Base-by-base conservation (phyloP, 2,329 filamentous ascomycete species). In the Neodidymelliopsis sp. region DNA sequence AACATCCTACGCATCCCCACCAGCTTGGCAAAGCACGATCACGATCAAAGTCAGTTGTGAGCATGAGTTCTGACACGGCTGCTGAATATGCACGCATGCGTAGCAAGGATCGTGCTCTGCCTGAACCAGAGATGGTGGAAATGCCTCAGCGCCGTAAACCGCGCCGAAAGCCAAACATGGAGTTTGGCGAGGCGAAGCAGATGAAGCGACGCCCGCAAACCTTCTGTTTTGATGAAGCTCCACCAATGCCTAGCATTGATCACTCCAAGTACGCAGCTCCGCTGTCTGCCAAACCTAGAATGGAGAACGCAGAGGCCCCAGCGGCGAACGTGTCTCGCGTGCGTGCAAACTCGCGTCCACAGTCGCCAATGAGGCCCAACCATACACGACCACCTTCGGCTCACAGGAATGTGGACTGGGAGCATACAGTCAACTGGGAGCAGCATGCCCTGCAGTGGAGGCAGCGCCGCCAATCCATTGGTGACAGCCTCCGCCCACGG, bases 11-110 rank as follows among this genome's bases (percentile, higher is more conserved):
- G 8, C 66, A 74, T 50, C 67, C 72, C 11, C 65, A 74, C 42
- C 72, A 73, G 43, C 54, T 73, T 12, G 66, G 70, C 19, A 57
- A 53, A 18, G 51, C 53, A 34, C 39, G 69, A 41, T 57, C 65
- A 6, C 63, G 65, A 18, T 47, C 63, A 10, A 69, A 64, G 35
- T 66, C 67, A 2, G 66, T 63, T 56, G 62, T 65, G 10, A 66
- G 55, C 29, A 74, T 74, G 72, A 67, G 72, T 25, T 63, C 63
- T 4, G 46, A 64, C 38, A 67, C 66, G 15, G 72, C 72, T 7
- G 62, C 66, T 8, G 65, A 70, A 25, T 63, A 71, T 44, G 72
- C 71, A 30, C 65, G 70, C 31, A 57, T 65, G 37, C 65, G 66
- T 12, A 74, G 71, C 48, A 71, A 63, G 31, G 70, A 73, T 40